Base-by-base conservation (phyloP, 108 stramenopile genomes). In the Poteriospumella lacustris region DNA sequence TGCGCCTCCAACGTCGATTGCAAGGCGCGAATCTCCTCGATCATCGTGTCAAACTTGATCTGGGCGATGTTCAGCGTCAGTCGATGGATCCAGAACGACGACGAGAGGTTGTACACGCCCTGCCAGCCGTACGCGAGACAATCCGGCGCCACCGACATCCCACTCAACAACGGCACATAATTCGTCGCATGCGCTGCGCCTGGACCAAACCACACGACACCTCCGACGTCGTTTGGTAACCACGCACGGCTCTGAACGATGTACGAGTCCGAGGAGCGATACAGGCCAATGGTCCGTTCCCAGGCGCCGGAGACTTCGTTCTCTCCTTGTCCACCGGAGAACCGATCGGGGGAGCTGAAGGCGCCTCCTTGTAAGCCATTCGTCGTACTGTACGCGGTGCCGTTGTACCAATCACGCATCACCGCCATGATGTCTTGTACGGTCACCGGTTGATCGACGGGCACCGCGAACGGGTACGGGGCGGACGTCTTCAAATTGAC, bases 391-490 rank as follows among this genome's bases (percentile, higher is more conserved):
- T 56, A 56, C 15, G 52, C 19, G 19, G 64, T 68, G 15, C 64
- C 64, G 15, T 68, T 15, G 24, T 68, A 68, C 38, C 38, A 39
- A 40, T 19, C 19, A 15, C 64, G 34, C 64, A 40, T 68, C 64
- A 68, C 15, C 12, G 64, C 64, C 19, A 68, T 36, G 38, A 68
- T 19, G 24, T 68, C 64, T 39, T 36, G 39, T 36, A 39, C 15
- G 12, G 64, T 68, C 36, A 68, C 19, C 28, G 34, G 34, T 39
- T 68, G 12, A 36, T 68, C 64, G 19, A 40, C 38, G 15, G 34
- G 19, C 19, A 68, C 64, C 12, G 38, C 40, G 36, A 68, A 68
- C 15, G 64, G 64, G 36, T 68, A 68, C 19, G 64, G 64, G 15
- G 12, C 36, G 36, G 15, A 19, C 15, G 64, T 39, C 36, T 36